A percentile compares a stretch with the other conserved stretches of the same genome.
These are phyloP conservation scores for Dicorynia guianensis DNA, from an alignment of 306 rosid species.

Conservation along the genomic window DNA sequence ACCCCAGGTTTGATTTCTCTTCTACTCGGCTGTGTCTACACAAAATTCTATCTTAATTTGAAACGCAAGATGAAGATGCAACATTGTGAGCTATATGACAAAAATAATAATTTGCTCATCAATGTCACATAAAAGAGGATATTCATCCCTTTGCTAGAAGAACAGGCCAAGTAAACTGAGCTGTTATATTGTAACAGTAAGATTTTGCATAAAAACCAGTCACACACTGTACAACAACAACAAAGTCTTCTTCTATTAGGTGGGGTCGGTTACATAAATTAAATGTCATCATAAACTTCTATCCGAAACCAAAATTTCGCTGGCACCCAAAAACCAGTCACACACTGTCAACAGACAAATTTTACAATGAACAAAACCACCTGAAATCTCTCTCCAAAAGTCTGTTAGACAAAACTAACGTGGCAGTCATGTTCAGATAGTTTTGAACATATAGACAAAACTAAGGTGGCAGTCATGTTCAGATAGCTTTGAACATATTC, in stretches of 20 bases:
- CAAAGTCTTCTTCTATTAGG: no score
- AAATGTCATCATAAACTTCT: no score
- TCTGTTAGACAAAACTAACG: conserved; percentile 2
- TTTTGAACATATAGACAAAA: no score
- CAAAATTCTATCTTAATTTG: conserved; percentile 9
- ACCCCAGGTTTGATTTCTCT: not conserved
- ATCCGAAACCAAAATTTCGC: no score
- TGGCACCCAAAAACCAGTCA: not conserved
- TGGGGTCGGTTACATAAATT: no score
- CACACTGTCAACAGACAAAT: conserved; percentile 7
- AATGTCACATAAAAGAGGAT: not conserved
- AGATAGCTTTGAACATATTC: not conserved
- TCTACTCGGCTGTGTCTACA: not conserved
- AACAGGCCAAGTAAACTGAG: not conserved
- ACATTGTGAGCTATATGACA: not conserved
- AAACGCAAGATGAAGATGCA: not conserved
- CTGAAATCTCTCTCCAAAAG: conserved; percentile 26
- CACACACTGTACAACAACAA: conserved; percentile 13
- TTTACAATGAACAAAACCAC: conserved; percentile 28
- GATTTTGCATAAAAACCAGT: not conserved
- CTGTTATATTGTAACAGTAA: not conserved
- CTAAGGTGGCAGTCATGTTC: no score
- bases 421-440: conserved; percentile 8
- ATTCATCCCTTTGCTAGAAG: not conserved
- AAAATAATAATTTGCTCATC: not conserved